Conservation (phyloP, 2,329 filamentous ascomycete species). For the Ophiostoma sp. region DNA sequence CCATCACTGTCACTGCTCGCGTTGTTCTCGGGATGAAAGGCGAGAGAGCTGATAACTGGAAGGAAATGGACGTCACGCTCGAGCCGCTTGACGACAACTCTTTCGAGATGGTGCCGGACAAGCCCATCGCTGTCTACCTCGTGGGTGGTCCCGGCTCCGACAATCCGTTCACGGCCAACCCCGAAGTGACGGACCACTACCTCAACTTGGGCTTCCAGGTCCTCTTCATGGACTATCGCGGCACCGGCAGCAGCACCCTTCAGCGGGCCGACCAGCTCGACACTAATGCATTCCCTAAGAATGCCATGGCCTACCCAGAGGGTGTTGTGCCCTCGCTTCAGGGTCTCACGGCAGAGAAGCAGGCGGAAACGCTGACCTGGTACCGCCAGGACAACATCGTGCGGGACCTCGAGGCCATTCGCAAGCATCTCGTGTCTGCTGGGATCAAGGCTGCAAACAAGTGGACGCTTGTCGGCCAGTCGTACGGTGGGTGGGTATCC, state of each 20-base stretch:
- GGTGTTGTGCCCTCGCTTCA: background rate
- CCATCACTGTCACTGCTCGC: background rate
- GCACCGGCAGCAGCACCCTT: slow-evolving; percentile 66
- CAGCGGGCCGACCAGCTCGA: slow-evolving; percentile 57
- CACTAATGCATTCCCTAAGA: slow-evolving; percentile 34
- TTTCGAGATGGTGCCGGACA: background rate
- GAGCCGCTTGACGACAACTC: background rate
- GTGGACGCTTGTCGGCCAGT: slow-evolving; percentile 71
- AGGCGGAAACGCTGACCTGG: slow-evolving; percentile 31
- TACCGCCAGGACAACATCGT: slow-evolving; percentile 75
- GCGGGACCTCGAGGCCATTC: slow-evolving; percentile 69
- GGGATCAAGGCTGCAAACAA: slow-evolving; percentile 43
- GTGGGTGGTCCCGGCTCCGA: slow-evolving; percentile 69
- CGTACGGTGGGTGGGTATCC: slow-evolving; percentile 73
- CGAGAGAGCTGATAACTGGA: background rate
- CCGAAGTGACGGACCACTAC: slow-evolving; percentile 55
- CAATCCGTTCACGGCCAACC: slow-evolving; percentile 30
- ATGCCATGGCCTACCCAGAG: background rate
- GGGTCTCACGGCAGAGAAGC: background rate
- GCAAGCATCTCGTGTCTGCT: slow-evolving; percentile 47
- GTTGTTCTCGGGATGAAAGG: background rate
- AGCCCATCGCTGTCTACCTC: slow-evolving; percentile 53
- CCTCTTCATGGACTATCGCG: slow-evolving; percentile 70
- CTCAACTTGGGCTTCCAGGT: slow-evolving; percentile 67
- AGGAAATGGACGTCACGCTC: too few relatives aligned